Conservation (phyloP, 1,284 basidiomycete genomes). For the Golubevia sp. region DNA sequence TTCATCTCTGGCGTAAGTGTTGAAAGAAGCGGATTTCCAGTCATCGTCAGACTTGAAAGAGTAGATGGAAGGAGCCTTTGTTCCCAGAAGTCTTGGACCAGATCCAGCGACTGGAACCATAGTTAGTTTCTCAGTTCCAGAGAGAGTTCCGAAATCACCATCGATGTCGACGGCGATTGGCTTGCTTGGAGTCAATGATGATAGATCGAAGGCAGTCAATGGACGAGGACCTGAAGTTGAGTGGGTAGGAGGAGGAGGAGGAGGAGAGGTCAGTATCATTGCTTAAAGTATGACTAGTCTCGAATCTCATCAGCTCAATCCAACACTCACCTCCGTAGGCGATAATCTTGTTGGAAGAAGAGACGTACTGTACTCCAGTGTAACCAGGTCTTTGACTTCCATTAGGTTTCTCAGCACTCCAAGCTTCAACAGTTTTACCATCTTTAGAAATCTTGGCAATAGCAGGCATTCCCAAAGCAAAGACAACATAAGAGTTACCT, state of each 20-base stretch:
- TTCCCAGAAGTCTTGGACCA: constrained; percentile 29
- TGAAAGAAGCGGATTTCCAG: constrained; percentile 36
- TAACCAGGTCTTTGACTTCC: constrained; percentile 49
- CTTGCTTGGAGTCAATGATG: constrained; percentile 14
- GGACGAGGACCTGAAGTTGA: constrained; percentile 34
- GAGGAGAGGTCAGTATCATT: not conserved
- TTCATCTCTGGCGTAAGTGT: constrained; percentile 24
- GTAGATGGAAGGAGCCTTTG: constrained; percentile 47
- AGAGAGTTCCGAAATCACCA: constrained; percentile 35
- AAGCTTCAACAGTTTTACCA: constrained; percentile 29
- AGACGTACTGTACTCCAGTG: constrained; percentile 44
- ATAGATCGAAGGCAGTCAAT: constrained; percentile 42
- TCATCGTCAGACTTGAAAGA: constrained; percentile 36
- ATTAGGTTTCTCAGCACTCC: constrained; percentile 34
- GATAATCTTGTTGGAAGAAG: constrained; percentile 32
- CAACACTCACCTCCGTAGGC: constrained; percentile 38
- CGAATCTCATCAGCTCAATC: not conserved
- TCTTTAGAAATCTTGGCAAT: constrained; percentile 46
- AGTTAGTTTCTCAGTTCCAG: constrained; percentile 47
- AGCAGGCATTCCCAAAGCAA: constrained; percentile 50
- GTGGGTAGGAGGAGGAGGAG: not conserved
- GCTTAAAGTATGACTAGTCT: not conserved
- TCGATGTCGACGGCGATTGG: constrained; percentile 28
- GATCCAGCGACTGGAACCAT: constrained; percentile 17
- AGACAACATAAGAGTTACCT: constrained; percentile 55